Evolutionary conservation across 2,329 filamentous ascomycete genomes (phyloP).

Genomic region (Mycosphaerelloides madeirae): DNA sequence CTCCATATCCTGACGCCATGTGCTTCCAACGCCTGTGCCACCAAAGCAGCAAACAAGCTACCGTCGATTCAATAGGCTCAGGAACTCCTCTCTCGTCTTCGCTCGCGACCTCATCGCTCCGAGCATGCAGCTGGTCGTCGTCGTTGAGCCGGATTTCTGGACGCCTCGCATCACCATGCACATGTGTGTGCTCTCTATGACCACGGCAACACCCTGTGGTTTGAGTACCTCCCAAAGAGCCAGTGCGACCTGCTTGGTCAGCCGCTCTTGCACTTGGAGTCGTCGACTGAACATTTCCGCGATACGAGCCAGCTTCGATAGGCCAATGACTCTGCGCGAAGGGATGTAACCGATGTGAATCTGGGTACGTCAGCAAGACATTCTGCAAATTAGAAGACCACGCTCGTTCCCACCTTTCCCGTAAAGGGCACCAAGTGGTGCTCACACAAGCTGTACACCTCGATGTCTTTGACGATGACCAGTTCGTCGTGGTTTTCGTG

Average conservation of each 20-base stretch:
- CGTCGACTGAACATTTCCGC: slow-evolving; percentile 94
- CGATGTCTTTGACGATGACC: slow-evolving; percentile 97
- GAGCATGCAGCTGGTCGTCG: slow-evolving; percentile 96
- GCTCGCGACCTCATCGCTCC: slow-evolving; percentile 88
- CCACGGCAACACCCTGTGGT: slow-evolving; percentile 90
- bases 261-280: slow-evolving; percentile 90
- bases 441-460: slow-evolving; percentile 90
- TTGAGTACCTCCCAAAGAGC: slow-evolving; percentile 90
- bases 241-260: slow-evolving; percentile 93
- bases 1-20: slow-evolving; percentile 8
- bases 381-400: background rate
- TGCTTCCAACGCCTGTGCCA: slow-evolving; percentile 10
- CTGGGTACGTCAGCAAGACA: slow-evolving; percentile 42
- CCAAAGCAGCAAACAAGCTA: slow-evolving; percentile 9
- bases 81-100: slow-evolving; percentile 92
- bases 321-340: slow-evolving; percentile 80
- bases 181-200: slow-evolving; percentile 93
- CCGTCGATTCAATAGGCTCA: slow-evolving; percentile 57
- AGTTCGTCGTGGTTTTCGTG: slow-evolving; percentile 95
- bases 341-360: slow-evolving; percentile 99
- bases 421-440: slow-evolving; percentile 96
- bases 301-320: slow-evolving; percentile 92
- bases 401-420: slow-evolving; percentile 63
- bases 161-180: slow-evolving; percentile 99
- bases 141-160: slow-evolving; percentile 79